A percentile compares a stretch with the other conserved stretches of the same genome.
phyloP scores from a whole-genome alignment of 352 stramenopile species.

The Elongisporangium anandrum region DNA sequence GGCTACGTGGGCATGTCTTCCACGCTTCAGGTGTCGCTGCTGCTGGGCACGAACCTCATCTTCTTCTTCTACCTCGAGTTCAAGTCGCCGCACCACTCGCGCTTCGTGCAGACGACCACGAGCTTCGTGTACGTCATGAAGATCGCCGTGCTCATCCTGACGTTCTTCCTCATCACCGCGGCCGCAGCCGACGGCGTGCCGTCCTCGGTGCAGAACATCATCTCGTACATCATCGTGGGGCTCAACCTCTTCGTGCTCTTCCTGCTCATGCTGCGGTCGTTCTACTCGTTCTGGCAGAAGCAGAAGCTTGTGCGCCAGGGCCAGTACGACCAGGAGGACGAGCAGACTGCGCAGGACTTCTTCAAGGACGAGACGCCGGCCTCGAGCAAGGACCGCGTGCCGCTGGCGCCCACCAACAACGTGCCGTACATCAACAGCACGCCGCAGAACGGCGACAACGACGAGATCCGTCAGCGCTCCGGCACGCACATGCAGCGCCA shows the following conservation, averaged over 20 bases:
- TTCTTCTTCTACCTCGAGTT: slow-evolving; percentile 78
- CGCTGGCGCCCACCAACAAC: slow-evolving; percentile 6
- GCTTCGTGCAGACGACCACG: slow-evolving; percentile 68
- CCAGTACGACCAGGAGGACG: slow-evolving; percentile 48
- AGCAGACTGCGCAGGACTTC: slow-evolving; percentile 56
- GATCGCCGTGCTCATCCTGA: slow-evolving; percentile 65
- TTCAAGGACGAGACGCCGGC: slow-evolving; percentile 60
- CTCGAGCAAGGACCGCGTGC: slow-evolving; percentile 22
- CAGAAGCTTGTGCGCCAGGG: slow-evolving; percentile 60
- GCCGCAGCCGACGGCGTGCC: slow-evolving; percentile 50
- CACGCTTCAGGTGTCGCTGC: slow-evolving; percentile 45
- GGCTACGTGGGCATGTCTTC: slow-evolving; percentile 49
- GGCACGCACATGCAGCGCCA: slow-evolving; percentile 30
- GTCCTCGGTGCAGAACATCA: slow-evolving; percentile 55
- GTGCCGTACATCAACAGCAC: slow-evolving; percentile 11
- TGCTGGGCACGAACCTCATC: slow-evolving; percentile 50
- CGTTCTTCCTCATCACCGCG: slow-evolving; percentile 66
- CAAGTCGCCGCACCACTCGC: slow-evolving; percentile 60
- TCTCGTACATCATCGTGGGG: slow-evolving; percentile 62
- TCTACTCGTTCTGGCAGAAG: slow-evolving; percentile 76
- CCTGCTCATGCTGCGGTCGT: slow-evolving; percentile 55
- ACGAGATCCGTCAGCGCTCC: slow-evolving; percentile 54
- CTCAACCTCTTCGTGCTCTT: slow-evolving; percentile 67
- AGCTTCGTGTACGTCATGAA: slow-evolving; percentile 78
- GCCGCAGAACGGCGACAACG: slow-evolving; percentile 17